Conservation (phyloP, 139 green algal species). For the Penium margaritaceum region DNA sequence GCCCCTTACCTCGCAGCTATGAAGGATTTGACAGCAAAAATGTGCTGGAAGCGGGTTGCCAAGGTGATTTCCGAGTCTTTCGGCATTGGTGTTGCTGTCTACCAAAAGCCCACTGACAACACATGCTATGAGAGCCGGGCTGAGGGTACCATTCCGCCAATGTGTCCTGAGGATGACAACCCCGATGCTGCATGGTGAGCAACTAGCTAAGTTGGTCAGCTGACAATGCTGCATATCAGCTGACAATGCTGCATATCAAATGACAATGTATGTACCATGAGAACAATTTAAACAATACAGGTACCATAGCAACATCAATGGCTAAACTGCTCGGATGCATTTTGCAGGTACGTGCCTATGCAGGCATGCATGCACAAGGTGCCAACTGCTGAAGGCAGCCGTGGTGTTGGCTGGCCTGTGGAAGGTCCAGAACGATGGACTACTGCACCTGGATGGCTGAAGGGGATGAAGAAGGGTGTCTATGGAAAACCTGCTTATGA, state of each 20-base stretch:
- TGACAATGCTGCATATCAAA: conserved; percentile 15
- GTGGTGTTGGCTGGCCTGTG: conserved; percentile 9
- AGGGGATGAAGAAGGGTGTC: background rate
- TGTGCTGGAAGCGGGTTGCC: conserved; percentile 27
- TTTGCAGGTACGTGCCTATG: conserved; percentile 31
- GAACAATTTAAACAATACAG: conserved; percentile 23
- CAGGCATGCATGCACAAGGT: conserved; percentile 23
- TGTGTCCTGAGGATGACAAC: conserved; percentile 31
- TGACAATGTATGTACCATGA: conserved; percentile 8
- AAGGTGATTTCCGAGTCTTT: conserved; percentile 5
- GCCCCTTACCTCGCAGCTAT: conserved; percentile 10
- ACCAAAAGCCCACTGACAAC: conserved; percentile 33
- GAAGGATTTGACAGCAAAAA: background rate
- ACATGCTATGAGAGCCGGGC: conserved; percentile 12
- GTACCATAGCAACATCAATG: conserved; percentile 21
- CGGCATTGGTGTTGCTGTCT: conserved; percentile 24
- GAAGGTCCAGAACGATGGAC: background rate
- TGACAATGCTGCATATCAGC: background rate
- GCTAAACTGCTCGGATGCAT: background rate
- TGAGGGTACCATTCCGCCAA: background rate
- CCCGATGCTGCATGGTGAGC: conserved; percentile 34
- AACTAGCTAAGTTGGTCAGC: background rate
- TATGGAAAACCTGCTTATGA: conserved; percentile 12
- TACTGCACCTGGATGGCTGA: background rate
- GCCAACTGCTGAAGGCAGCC: background rate